Evolutionary conservation across 176 grass and related monocot genomes (phyloP), one percentile per base, ranked within the genome.

Genomic region (Musa itinerans): DNA sequence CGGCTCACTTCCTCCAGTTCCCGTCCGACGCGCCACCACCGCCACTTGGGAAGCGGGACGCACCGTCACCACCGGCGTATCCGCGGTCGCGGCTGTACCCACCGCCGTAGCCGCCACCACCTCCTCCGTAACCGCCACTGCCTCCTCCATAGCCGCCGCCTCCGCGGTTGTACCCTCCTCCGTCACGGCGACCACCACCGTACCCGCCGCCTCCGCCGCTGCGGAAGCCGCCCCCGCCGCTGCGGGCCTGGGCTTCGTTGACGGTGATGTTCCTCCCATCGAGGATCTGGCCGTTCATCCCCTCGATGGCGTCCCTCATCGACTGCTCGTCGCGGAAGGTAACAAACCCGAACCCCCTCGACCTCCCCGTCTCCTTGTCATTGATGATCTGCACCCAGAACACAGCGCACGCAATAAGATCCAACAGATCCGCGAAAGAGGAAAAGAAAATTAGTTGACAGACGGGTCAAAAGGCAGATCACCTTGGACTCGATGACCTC

Each of bases 401-500:
- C 77, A 49, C 11, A 68, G 4, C 34, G 34, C 34, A 43, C 34
- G 4, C 34, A 4, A 6, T 43, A 43, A 43, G 34, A 43, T 43
- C 34, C 34, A 43, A 43, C 34, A 43, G 34, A 43, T 43, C 34
- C 34, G 78, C 34, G 17, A 3, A 53, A 82, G 52, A 50, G 24
- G n/a, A 52, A 0, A 43, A 43, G 4, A 43, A 43, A 43, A 43
- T 43, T 43, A 43, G 34, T 4, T 5, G 34, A 43, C 34, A 43
- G 34, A 43, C 34, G 34, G 34, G 4, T 6, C 34, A 43, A 43
- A 43, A 43, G 34, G 34, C 4, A 4, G 34, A 43, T 43, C 34
- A 97, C 90, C 95, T 99, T 99, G 26, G 90, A 89, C 9, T 99
- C 95, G 58, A 99, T 58, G 81, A 99, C 80, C 80, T 99, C 88